Evolutionary conservation across 2,329 filamentous ascomycete species (phyloP).

Genomic region (Gremmenia infestans): DNA sequence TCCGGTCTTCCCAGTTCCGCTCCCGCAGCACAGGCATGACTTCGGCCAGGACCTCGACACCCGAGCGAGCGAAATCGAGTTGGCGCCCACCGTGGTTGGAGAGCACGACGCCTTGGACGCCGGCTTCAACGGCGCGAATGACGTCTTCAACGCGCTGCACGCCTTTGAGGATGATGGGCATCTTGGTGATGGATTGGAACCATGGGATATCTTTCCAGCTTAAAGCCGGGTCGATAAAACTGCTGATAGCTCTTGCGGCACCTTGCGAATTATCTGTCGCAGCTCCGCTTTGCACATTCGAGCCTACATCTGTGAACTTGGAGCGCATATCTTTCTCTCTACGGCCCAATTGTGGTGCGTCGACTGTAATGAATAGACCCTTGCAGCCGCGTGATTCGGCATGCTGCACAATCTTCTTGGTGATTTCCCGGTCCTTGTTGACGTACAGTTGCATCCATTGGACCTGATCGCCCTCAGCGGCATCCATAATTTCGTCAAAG

Average conservation of each 20-base stretch:
- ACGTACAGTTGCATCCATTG: slow-evolving; percentile 97
- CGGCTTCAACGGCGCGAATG: slow-evolving; percentile 73
- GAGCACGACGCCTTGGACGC: slow-evolving; percentile 84
- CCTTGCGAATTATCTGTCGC: slow-evolving; percentile 83
- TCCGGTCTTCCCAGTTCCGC: slow-evolving; percentile 65
- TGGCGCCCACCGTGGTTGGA: slow-evolving; percentile 96
- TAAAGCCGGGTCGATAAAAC: slow-evolving; percentile 92
- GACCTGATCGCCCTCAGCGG: slow-evolving; percentile 69
- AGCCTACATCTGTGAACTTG: slow-evolving; percentile 82
- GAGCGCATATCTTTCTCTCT: slow-evolving; percentile 97
- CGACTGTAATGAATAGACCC: slow-evolving; percentile 96
- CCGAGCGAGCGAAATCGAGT: slow-evolving; percentile 85
- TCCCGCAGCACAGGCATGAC: slow-evolving; percentile 82
- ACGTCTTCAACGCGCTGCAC: slow-evolving; percentile 96
- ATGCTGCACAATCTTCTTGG: slow-evolving; percentile 82
- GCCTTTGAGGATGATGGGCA: slow-evolving; percentile 95
- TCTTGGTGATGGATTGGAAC: slow-evolving; percentile 84
- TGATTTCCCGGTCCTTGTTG: slow-evolving; percentile 91
- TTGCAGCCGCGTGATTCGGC: slow-evolving; percentile 90
- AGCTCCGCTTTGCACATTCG: slow-evolving; percentile 72
- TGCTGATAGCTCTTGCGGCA: slow-evolving; percentile 88
- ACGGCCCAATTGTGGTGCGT: slow-evolving; percentile 90
- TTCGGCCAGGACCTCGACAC: slow-evolving; percentile 85
- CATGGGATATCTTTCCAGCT: slow-evolving; percentile 93
- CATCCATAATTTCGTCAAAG: slow-evolving; percentile 95